phyloP scores from a whole-genome alignment of 2,329 filamentous ascomycete genomes.

The Metarhizium rileyi region DNA sequence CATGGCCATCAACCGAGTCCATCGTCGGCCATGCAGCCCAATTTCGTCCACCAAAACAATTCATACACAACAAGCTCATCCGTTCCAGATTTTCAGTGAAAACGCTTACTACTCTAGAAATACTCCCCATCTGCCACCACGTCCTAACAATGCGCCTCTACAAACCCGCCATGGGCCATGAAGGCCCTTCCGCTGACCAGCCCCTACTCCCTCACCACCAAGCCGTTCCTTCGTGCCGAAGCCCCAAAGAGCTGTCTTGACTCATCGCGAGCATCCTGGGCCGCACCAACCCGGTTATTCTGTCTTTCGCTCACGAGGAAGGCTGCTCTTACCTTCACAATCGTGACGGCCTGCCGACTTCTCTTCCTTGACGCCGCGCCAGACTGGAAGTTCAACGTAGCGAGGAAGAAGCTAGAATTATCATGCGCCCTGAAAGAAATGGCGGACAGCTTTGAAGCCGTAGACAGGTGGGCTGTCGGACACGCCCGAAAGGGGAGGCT shows the following conservation, averaged over 20 bases:
- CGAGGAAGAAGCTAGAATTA: constrained; percentile 24
- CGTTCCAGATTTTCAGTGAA: too few species aligned
- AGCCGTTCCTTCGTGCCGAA: constrained; percentile 22
- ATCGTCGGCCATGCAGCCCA: neutral
- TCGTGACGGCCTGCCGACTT: constrained; percentile 26
- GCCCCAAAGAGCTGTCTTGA: constrained; percentile 28
- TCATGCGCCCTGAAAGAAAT: constrained; percentile 17
- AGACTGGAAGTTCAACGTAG: constrained; percentile 27
- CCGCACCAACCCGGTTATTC: constrained; percentile 14
- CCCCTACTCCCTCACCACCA: too few species aligned
- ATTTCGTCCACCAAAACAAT: constrained; percentile 2
- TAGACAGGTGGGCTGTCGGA: neutral
- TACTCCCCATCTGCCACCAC: constrained; percentile 25
- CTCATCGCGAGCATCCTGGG: constrained; percentile 17
- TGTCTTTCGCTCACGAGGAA: constrained; percentile 20
- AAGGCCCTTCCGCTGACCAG: constrained; percentile 11
- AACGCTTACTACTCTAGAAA: too few species aligned
- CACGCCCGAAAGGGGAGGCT: neutral
- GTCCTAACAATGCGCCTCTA: constrained; percentile 25
- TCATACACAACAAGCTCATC: neutral
- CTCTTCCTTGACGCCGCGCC: constrained; percentile 22
- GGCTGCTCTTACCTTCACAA: constrained; percentile 22
- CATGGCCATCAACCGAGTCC: constrained; percentile 19
- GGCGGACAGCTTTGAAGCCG: neutral
- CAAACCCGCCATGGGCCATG: constrained; percentile 26